These are phyloP conservation scores for Gamarada debralockiae DNA, from an alignment of 495 filamentous ascomycete species.

Conservation along the genomic window DNA sequence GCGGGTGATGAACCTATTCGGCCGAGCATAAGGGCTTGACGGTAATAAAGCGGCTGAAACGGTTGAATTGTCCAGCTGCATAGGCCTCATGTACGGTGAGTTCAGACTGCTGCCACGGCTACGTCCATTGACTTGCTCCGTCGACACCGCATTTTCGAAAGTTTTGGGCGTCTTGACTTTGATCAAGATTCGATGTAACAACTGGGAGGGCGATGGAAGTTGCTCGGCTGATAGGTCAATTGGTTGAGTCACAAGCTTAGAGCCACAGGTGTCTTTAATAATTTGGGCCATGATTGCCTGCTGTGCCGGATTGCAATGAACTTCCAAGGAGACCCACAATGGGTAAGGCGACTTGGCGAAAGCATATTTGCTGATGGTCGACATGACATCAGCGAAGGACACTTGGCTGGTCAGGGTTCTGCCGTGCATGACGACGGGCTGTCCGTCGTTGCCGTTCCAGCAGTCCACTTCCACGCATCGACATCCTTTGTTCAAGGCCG, in stretches of 20 bases:
- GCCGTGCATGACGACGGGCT: slow-evolving; percentile 83
- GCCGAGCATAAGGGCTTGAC: slow-evolving; percentile 48
- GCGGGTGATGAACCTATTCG: slow-evolving; percentile 12
- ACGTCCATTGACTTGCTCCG: slow-evolving; percentile 42
- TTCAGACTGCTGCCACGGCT: slow-evolving; percentile 75
- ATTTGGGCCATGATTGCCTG: slow-evolving; percentile 87
- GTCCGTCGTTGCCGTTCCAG: slow-evolving; percentile 85
- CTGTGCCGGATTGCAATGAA: slow-evolving; percentile 82
- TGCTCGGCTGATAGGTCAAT: slow-evolving; percentile 57
- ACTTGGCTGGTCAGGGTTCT: slow-evolving; percentile 84
- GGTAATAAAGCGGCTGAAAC: slow-evolving; percentile 49
- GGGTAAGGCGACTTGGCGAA: slow-evolving; percentile 80
- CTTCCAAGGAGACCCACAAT: slow-evolving; percentile 90
- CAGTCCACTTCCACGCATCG: slow-evolving; percentile 97
- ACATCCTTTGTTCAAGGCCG: slow-evolving; percentile 81
- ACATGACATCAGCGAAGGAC: slow-evolving; percentile 83
- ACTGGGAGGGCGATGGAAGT: slow-evolving; percentile 81
- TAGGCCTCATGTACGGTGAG: slow-evolving; percentile 64
- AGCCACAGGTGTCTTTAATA: slow-evolving; percentile 77
- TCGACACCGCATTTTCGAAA: slow-evolving; percentile 34
- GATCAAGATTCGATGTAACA: slow-evolving; percentile 79
- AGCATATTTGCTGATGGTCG: slow-evolving; percentile 88
- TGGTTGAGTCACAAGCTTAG: slow-evolving; percentile 72
- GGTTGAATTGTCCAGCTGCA: slow-evolving; percentile 48
- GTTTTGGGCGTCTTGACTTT: slow-evolving; percentile 76